Evolutionary conservation across 495 filamentous ascomycete genomes (phyloP), one percentile per base, ranked within the genome.

Genomic region (Staphylotrichum tortipilum): DNA sequence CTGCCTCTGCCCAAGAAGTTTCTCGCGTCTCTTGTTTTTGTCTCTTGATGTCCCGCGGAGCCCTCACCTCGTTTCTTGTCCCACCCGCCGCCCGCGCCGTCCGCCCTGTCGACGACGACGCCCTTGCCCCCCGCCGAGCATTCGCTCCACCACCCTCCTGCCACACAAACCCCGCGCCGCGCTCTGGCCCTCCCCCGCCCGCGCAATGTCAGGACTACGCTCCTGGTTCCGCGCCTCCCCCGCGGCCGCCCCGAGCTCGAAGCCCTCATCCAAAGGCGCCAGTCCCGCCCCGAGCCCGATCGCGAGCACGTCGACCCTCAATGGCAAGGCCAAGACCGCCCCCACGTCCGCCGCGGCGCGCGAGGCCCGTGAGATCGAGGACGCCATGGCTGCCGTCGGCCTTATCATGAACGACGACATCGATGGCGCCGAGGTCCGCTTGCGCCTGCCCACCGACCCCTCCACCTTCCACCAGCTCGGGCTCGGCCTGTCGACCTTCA

Each of bases 381-480:
- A 76, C 46, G 74, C 75, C 19, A 70, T 78, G 60, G 50, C 49
- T 15, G 68, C 71, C 11, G 63, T 68, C 8, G 61, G 63, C 1
- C 65, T 84, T 28, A 91, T 98, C 59, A 88, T 98, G 73, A 86
- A 92, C 61, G 92, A 98, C 67, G 90, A 96, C 67, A 84, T 97
- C 48, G 86, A 88, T 35, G 82, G 78, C 26, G 92, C 92, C 2
- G 91, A 96, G 65, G 75, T 70, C 51, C 78, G 77, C 30, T 74
- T 97, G 15, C 77, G 76, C 24, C 71, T 95, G 28, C 77, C 75
- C 28, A 76, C 80, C 55, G 82, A 84, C 15, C 69, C 75, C 39
- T 97, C 92, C n/a, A 78, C 89, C n/a, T 97, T 89, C 62, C 92
- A 98, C 63, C 80, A 88, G 74, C 75, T 96, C 18, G 92, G 86